Conservation (phyloP, 345 rosid species). For the Carallia pectinifolia region DNA sequence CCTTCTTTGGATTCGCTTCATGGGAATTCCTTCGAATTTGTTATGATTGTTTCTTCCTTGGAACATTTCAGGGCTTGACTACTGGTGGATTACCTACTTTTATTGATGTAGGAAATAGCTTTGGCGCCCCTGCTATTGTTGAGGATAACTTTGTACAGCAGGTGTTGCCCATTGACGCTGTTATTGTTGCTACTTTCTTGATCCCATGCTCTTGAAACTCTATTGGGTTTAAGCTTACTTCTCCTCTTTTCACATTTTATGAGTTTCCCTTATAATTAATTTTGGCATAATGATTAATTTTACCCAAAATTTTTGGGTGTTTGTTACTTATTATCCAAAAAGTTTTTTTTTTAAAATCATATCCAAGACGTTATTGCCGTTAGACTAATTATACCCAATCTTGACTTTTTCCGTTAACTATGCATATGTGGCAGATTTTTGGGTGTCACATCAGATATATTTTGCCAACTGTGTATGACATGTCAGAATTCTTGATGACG, state of each 20-base stretch:
- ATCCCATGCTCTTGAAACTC: neutral
- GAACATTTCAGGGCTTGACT: constrained; percentile 63
- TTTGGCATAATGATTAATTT: no score
- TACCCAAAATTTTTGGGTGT: no score
- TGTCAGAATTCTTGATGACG: no score
- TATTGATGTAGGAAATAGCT: constrained; percentile 88
- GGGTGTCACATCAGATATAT: no score
- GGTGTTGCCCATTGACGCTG: constrained; percentile 34
- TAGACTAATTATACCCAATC: no score
- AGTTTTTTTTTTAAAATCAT: no score
- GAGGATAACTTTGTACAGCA: constrained; percentile 83
- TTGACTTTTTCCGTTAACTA: no score
- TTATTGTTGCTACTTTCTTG: neutral
- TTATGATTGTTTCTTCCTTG: neutral
- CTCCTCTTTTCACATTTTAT: neutral
- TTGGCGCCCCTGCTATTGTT: constrained; percentile 90
- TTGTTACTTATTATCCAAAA: no score
- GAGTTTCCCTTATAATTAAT: neutral
- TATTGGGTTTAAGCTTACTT: neutral
- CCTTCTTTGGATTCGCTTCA: neutral
- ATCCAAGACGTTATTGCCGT: no score
- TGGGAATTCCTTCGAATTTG: neutral
- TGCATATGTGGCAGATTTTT: no score
- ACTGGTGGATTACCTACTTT: constrained; percentile 96
- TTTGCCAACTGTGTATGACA: no score